Evolutionary conservation across 2,329 filamentous ascomycete species (phyloP), one percentile per base, ranked within the genome.

Genomic region (Coniochaeta pulveracea): DNA sequence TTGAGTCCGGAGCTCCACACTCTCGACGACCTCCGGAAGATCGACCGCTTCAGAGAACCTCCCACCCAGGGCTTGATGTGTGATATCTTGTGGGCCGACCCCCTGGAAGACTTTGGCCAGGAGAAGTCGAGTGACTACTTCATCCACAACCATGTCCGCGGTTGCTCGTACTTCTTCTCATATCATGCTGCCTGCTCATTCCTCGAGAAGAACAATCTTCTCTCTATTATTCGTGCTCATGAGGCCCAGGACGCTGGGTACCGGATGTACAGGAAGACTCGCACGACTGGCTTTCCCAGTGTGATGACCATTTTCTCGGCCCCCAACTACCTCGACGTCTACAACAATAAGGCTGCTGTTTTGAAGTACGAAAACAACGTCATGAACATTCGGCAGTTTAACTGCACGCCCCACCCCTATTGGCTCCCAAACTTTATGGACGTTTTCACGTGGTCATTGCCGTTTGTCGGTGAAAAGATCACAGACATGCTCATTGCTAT

Each of bases 381-480:
- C 40, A 98, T 98, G 91, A 98, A 98, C 67, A 98, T 98, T 54
- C 77, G 91, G 38, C 91, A 98, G 60, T 98, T 98, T 67, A 98
- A 98, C 69, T 98, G 89, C 72, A 96, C 91, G 15, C 91, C 91
- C 21, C 91, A 98, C 57, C 91, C 91, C 6, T 98, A 98, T 68
- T 98, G 91, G 91, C 74, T 98, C 31, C 91, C 91, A 35, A 98
- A 98, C 66, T 98, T 98, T 55, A 98, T 98, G 91, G 91, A 98
- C 52, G 91, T 98, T 42, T 98, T 98, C 55, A 98, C 91, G n/a
- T 98, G 91, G 91, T 98, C 91, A 21, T 69, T 98, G 39, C 91
- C 91, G 1, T 98, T 98, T 60, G 91, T 98, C 16, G 89, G 91
- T 41, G 91, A 98, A 61, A 98, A 98, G 72, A 88, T 98, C 51